Evolutionary conservation across 164 flowering plant genomes (phyloP).

Genomic region (Paratinospora sagittata): DNA sequence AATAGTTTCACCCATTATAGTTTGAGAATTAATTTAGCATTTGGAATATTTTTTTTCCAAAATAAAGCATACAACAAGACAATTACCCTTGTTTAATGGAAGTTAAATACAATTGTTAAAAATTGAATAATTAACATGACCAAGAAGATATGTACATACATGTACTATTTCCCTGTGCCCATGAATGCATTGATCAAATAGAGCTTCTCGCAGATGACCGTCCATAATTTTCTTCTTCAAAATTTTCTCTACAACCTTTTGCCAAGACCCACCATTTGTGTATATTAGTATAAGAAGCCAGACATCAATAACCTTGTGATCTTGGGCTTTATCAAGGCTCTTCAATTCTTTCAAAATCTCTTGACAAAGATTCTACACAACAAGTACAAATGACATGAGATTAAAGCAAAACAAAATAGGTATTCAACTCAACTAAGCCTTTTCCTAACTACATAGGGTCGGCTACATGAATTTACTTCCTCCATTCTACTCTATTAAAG

Average conservation of each 20-base stretch:
- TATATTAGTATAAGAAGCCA: constrained; percentile 75
- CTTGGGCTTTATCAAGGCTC: constrained; percentile 43
- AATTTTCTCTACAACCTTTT: constrained; percentile 49
- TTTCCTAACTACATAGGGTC: no score
- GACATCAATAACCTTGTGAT: constrained; percentile 74
- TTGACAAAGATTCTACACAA: constrained; percentile 50
- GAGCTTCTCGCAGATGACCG: constrained; percentile 42
- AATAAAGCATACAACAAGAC: not conserved
- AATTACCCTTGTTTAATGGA: not conserved
- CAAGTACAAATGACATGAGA: not conserved
- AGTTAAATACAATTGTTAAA: not conserved
- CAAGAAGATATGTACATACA: constrained; percentile 41
- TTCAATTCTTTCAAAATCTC: constrained; percentile 69
- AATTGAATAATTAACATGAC: not conserved
- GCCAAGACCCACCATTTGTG: constrained; percentile 52
- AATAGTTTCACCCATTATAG: not conserved
- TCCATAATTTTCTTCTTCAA: constrained; percentile 62
- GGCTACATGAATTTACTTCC: no score
- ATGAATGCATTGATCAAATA: constrained; percentile 66
- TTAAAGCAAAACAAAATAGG: constrained; percentile 4
- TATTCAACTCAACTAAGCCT: no score
- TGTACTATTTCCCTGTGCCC: constrained; percentile 55
- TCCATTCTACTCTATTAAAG: no score
- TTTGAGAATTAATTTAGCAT: not conserved
- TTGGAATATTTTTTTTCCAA: not conserved